phyloP scores from a whole-genome alignment of 2,329 filamentous ascomycete genomes.

The Claviceps humidiphila region DNA sequence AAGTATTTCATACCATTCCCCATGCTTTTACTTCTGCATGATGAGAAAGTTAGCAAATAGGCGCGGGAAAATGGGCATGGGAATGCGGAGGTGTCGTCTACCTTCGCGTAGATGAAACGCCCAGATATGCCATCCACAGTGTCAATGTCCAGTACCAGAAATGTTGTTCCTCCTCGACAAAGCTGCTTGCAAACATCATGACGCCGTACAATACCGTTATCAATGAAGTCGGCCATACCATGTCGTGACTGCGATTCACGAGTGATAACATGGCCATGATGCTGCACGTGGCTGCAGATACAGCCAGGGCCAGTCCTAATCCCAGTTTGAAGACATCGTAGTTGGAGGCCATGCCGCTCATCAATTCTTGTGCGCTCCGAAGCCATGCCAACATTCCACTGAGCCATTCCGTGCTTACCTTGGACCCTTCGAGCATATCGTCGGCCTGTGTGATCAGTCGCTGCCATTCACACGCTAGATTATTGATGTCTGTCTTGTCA shows the following conservation, averaged over 20 bases:
- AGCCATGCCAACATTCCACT: slow-evolving; percentile 47
- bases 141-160: slow-evolving; percentile 92
- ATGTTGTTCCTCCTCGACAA: slow-evolving; percentile 95
- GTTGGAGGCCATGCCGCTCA: slow-evolving; percentile 86
- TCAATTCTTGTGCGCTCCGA: slow-evolving; percentile 56
- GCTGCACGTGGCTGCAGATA: slow-evolving; percentile 16
- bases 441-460: slow-evolving; percentile 16
- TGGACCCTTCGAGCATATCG: slow-evolving; percentile 10
- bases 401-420: slow-evolving; percentile 27
- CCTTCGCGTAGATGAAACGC: slow-evolving; percentile 32
- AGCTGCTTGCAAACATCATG: slow-evolving; percentile 98
- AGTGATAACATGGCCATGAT: slow-evolving; percentile 6
- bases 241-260: slow-evolving; percentile 11
- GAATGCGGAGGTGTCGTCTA: slow-evolving; percentile 8
- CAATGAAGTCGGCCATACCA: slow-evolving; percentile 38
- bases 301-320: slow-evolving; percentile 28
- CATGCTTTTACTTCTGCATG: slow-evolving; percentile 14
- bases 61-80: not conserved
- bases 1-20: slow-evolving; percentile 19
- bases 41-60: not conserved
- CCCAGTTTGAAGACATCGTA: slow-evolving; percentile 60
- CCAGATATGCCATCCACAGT: slow-evolving; percentile 50
- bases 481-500: slow-evolving; percentile 30
- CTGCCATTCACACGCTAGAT: slow-evolving; percentile 58
- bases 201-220: slow-evolving; percentile 43